phyloP scores from a whole-genome alignment of 2,329 filamentous ascomycete genomes.

The Cryphonectria nitschkei region DNA sequence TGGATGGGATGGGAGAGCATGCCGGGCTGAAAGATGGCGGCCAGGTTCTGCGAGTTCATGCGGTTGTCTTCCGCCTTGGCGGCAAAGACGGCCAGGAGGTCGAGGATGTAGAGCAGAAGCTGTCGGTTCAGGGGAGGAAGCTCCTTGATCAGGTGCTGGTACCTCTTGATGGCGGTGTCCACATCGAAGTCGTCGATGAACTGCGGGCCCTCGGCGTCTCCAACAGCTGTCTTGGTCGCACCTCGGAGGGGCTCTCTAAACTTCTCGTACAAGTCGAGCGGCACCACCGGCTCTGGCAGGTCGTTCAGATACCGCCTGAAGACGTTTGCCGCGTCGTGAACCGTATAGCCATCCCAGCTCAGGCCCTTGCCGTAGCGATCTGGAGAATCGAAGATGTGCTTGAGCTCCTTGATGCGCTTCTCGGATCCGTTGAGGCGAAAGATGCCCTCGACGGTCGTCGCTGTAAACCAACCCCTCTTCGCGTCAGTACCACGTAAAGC shows the following conservation, averaged over 20 bases:
- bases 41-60: constrained; percentile 93
- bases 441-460: constrained; percentile 92
- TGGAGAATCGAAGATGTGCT: constrained; percentile 88
- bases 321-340: constrained; percentile 97
- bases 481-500: constrained; percentile 30
- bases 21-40: constrained; percentile 96
- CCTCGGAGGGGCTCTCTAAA: constrained; percentile 83
- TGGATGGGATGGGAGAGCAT: constrained; percentile 92
- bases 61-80: constrained; percentile 96
- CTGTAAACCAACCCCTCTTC: constrained; percentile 49
- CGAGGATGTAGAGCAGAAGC: constrained; percentile 91
- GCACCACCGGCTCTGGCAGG: constrained; percentile 94
- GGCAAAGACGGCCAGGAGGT: constrained; percentile 93
- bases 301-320: constrained; percentile 94
- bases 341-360: constrained; percentile 96
- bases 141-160: constrained; percentile 90
- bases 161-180: constrained; percentile 75
- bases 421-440: constrained; percentile 95
- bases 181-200: constrained; percentile 76
- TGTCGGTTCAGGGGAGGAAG: constrained; percentile 92
- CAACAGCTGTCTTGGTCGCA: constrained; percentile 72
- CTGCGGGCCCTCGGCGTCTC: constrained; percentile 69
- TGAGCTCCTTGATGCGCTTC: constrained; percentile 97
- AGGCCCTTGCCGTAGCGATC: constrained; percentile 95
- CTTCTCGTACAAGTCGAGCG: constrained; percentile 86